A percentile compares a stretch with the other conserved stretches of the same genome.
Conservation (phyloP, 305 asterid genomes). For the Lippia alba region DNA sequence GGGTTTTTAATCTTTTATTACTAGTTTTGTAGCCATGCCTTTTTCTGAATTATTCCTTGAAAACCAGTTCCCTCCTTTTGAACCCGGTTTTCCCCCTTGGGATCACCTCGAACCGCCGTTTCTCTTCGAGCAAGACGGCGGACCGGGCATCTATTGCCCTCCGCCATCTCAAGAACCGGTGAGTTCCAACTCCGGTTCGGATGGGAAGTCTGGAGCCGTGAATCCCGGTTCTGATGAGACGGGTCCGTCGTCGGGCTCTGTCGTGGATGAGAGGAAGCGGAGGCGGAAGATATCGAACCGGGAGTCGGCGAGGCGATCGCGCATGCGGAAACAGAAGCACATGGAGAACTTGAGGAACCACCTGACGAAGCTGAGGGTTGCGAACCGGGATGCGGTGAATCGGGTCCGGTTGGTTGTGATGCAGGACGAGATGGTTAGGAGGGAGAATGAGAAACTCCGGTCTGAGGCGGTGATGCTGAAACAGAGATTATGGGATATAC, state of each 20-base stretch:
- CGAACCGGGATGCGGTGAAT: conserved; percentile 67
- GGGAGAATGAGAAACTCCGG: conserved; percentile 62
- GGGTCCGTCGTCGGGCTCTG: not conserved
- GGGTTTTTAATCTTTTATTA: not conserved
- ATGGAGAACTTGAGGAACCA: conserved; percentile 80
- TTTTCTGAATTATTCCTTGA: conserved; percentile 42
- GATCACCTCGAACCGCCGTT: conserved; percentile 47
- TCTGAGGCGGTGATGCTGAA: conserved; percentile 66
- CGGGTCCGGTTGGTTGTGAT: conserved; percentile 51
- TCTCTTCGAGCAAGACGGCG: conserved; percentile 27
- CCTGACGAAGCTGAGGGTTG: conserved; percentile 52
- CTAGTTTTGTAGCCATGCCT: conserved; percentile 49
- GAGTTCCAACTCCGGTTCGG: conserved; percentile 41
- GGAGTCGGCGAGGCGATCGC: conserved; percentile 84
- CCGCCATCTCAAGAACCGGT: conserved; percentile 20
- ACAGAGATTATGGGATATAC: conserved; percentile 71
- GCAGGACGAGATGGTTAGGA: conserved; percentile 46
- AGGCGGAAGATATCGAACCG: conserved; percentile 90
- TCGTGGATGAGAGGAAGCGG: conserved; percentile 62
- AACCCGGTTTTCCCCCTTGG: conserved; percentile 59
- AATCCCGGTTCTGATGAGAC: conserved; percentile 34
- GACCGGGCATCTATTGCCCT: conserved; percentile 13
- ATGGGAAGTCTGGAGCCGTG: conserved; percentile 8
- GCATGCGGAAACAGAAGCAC: conserved; percentile 86
- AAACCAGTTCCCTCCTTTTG: conserved; percentile 51